Evolutionary conservation across 805 yeast species (phyloP).

Genomic region (Maudiozyma serrabonitensis): DNA sequence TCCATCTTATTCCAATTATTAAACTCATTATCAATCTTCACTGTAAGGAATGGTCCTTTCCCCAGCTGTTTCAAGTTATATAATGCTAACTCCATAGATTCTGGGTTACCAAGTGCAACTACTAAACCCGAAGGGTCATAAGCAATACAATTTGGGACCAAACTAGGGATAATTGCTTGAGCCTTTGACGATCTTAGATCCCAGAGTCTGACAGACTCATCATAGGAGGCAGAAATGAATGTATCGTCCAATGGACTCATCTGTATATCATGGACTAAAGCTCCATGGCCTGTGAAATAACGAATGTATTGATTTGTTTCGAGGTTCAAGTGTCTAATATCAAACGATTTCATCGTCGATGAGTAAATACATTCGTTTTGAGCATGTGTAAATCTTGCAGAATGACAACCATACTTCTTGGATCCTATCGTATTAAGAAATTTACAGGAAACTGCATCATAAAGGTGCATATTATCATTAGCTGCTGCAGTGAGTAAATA

Average conservation of each 20-base stretch:
- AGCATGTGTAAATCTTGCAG: slow-evolving; percentile 74
- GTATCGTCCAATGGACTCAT: slow-evolving; percentile 61
- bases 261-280: slow-evolving; percentile 61
- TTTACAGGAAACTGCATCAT: slow-evolving; percentile 64
- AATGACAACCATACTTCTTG: slow-evolving; percentile 85
- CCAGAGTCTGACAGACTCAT: slow-evolving; percentile 80
- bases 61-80: slow-evolving; percentile 55
- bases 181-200: slow-evolving; percentile 62
- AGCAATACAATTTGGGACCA: slow-evolving; percentile 49
- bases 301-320: slow-evolving; percentile 72
- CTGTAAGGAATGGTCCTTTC: slow-evolving; percentile 44
- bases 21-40: slow-evolving; percentile 28
- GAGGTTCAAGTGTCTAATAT: slow-evolving; percentile 65
- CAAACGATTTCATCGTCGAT: slow-evolving; percentile 70
- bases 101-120: slow-evolving; percentile 54
- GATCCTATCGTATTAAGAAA: slow-evolving; percentile 62
- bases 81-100: slow-evolving; percentile 38
- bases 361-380: slow-evolving; percentile 69
- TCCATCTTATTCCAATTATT: slow-evolving; percentile 56
- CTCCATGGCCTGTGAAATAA: slow-evolving; percentile 82
- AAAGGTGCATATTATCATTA: slow-evolving; percentile 75
- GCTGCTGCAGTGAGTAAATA: slow-evolving; percentile 65
- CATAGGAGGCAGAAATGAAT: slow-evolving; percentile 60
- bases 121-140: slow-evolving; percentile 81
- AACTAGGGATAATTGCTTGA: slow-evolving; percentile 50